A percentile compares a stretch with the other conserved stretches of the same genome.
phyloP scores from a whole-genome alignment of 805 yeast genomes.

The Spathaspora girioi region DNA sequence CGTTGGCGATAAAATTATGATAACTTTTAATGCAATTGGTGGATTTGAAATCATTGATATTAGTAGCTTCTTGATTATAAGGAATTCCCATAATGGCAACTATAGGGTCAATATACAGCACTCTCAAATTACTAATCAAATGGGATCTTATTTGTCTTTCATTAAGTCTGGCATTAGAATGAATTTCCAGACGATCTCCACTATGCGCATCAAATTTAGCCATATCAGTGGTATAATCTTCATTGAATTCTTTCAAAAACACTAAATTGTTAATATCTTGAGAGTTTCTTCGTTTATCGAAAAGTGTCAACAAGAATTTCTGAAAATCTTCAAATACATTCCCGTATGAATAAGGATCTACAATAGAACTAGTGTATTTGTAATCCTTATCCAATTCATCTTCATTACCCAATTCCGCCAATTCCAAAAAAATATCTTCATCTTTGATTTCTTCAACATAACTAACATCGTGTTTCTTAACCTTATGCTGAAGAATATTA shows the following conservation, averaged over 20 bases:
- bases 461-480: conserved; percentile 1
- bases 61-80: conserved; percentile 23
- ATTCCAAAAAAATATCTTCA: conserved; percentile 9
- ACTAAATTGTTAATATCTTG: conserved; percentile 9
- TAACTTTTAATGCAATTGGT: conserved; percentile 11
- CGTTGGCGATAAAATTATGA: conserved; percentile 5
- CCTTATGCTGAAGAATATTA: neutral
- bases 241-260: conserved; percentile 9
- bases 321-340: conserved; percentile 11
- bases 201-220: conserved; percentile 5
- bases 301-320: conserved; percentile 5
- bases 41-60: conserved; percentile 22
- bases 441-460: conserved; percentile 6
- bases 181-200: neutral
- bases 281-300: conserved; percentile 1
- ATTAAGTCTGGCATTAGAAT: conserved; percentile 7
- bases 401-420: conserved; percentile 9
- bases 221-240: conserved; percentile 8
- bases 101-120: conserved; percentile 37
- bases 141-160: conserved; percentile 35
- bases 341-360: conserved; percentile 8
- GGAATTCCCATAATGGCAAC: conserved; percentile 30
- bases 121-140: conserved; percentile 29
- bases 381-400: neutral
- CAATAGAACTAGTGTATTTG: neutral